A percentile compares a stretch with the other conserved stretches of the same genome.
Evolutionary conservation across 148 eudicot species (phyloP).

Genomic region (Talinum fruticosum): DNA sequence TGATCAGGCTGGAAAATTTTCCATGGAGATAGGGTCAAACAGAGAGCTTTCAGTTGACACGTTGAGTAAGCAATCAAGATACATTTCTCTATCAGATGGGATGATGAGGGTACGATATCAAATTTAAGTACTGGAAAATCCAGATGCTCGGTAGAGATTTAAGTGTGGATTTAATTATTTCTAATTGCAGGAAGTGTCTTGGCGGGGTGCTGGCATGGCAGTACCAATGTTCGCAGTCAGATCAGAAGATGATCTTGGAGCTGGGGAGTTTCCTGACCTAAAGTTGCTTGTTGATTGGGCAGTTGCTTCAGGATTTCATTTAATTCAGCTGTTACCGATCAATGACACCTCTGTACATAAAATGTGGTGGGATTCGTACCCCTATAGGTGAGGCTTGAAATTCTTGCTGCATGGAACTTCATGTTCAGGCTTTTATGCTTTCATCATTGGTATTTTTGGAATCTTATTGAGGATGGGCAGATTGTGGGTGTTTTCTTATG

Average conservation of each 20-base stretch:
- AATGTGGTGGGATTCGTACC: constrained; percentile 99
- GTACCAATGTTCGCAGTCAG: constrained; percentile 94
- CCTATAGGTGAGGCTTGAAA: constrained; percentile 64
- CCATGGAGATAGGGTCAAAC: constrained; percentile 65
- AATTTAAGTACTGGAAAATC: neutral
- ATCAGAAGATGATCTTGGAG: constrained; percentile 89
- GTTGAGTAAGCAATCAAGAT: constrained; percentile 57
- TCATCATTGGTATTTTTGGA: no score
- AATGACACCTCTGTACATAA: constrained; percentile 89
- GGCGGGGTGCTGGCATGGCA: constrained; percentile 97
- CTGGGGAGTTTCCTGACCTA: constrained; percentile 94
- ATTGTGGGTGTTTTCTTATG: no score
- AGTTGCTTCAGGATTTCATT: constrained; percentile 84
- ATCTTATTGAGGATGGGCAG: no score
- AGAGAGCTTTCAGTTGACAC: constrained; percentile 62
- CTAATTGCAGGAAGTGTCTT: constrained; percentile 78
- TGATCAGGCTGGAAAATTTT: constrained; percentile 48
- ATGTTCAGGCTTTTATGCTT: constrained; percentile 7
- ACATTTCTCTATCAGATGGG: constrained; percentile 79
- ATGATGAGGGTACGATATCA: constrained; percentile 67
- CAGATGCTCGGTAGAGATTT: neutral
- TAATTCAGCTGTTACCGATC: constrained; percentile 94
- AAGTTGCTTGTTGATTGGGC: constrained; percentile 92
- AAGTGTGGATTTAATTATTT: constrained; percentile 9
- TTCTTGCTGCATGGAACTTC: neutral